Evolutionary conservation across 1,284 basidiomycete genomes (phyloP).

Genomic region (Pascua guehoae): DNA sequence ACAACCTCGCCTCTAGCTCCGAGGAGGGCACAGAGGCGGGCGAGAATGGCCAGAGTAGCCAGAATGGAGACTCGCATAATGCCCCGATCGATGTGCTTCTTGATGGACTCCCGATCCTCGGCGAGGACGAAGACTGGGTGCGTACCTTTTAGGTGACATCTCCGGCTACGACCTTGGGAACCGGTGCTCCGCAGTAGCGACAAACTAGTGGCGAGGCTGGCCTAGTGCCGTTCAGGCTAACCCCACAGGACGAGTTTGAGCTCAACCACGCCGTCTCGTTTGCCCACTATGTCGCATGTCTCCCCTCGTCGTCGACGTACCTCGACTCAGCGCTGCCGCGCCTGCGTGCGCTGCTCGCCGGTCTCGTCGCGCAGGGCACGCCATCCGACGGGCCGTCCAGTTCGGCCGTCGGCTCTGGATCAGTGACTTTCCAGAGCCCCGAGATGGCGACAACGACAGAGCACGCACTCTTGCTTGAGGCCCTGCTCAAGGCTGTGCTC

Average conservation of each 20-base stretch:
- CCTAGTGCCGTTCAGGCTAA: too few relatives aligned
- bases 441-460: conserved; percentile 15
- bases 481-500: conserved; percentile 32
- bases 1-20: conserved; percentile 12
- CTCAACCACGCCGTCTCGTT: conserved; percentile 47
- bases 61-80: too few relatives aligned
- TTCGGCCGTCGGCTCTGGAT: conserved; percentile 1
- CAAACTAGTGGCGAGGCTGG: neutral
- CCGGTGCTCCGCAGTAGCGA: neutral
- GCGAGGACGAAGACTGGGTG: conserved; percentile 39
- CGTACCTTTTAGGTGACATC: neutral
- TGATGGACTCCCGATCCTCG: conserved; percentile 23
- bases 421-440: neutral
- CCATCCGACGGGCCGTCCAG: conserved; percentile 2
- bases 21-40: conserved; percentile 1
- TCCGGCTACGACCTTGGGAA: neutral
- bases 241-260: conserved; percentile 35
- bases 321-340: conserved; percentile 24
- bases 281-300: conserved; percentile 40
- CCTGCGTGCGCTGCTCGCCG: conserved; percentile 28
- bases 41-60: neutral
- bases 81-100: conserved; percentile 18
- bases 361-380: conserved; percentile 27
- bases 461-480: conserved; percentile 33
- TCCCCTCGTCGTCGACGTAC: conserved; percentile 1